Percentiles rank a stretch among this genome's conserved stretches.
Evolutionary conservation across 371 early-diverging fungal species (phyloP).

Genomic region (Mucor saturninus): DNA sequence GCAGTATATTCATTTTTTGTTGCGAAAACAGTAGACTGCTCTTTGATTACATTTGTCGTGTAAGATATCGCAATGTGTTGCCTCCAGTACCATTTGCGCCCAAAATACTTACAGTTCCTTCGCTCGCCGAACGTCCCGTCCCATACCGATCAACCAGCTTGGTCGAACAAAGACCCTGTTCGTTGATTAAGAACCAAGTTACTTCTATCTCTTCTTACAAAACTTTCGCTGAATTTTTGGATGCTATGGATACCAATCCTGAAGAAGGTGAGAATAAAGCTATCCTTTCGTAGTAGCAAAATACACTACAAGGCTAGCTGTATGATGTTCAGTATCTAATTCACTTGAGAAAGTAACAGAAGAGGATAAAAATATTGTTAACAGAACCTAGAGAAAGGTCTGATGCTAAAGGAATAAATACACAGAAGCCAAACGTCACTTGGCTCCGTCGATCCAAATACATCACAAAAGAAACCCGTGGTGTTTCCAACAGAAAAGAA

Average conservation of each 20-base stretch:
- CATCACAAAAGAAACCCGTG: slow-evolving; percentile 49
- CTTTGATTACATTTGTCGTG: slow-evolving; percentile 78
- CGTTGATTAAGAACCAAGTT: slow-evolving; percentile 63
- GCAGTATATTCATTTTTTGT: not conserved
- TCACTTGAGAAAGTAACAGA: slow-evolving; percentile 59
- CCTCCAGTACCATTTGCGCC: slow-evolving; percentile 85
- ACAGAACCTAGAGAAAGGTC: slow-evolving; percentile 46
- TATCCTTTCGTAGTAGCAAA: not conserved
- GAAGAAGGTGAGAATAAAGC: slow-evolving; percentile 30
- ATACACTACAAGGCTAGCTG: not conserved
- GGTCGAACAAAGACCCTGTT: slow-evolving; percentile 66
- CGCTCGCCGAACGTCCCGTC: slow-evolving; percentile 60
- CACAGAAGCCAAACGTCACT: slow-evolving; percentile 52
- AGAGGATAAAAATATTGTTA: slow-evolving; percentile 65
- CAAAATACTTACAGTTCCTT: slow-evolving; percentile 74
- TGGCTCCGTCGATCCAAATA: slow-evolving; percentile 75
- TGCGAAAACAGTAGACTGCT: slow-evolving; percentile 57
- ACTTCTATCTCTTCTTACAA: slow-evolving; percentile 75
- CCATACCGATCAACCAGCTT: slow-evolving; percentile 68
- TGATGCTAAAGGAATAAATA: slow-evolving; percentile 19
- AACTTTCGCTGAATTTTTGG: slow-evolving; percentile 61
- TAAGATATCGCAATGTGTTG: slow-evolving; percentile 77
- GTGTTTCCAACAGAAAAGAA: slow-evolving; percentile 29
- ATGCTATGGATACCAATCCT: slow-evolving; percentile 45
- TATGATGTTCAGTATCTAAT: slow-evolving; percentile 15